phyloP scores from a whole-genome alignment of 2,329 filamentous ascomycete species.

The Thermoascus crustaceus region DNA sequence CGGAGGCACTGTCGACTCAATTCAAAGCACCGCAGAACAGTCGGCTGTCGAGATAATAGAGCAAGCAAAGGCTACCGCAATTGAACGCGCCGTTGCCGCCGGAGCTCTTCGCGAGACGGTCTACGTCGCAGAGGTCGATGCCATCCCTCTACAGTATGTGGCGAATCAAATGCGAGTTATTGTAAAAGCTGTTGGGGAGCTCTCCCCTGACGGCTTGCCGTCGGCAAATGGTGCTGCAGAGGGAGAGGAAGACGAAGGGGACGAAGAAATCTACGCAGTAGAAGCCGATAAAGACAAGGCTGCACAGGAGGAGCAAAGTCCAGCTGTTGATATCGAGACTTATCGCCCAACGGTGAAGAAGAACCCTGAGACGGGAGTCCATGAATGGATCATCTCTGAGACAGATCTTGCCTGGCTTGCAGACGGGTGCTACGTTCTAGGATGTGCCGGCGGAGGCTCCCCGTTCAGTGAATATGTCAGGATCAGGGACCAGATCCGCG shows the following conservation, averaged over 20 bases:
- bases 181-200: slow-evolving; percentile 52
- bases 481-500: slow-evolving; percentile 31
- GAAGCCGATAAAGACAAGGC: slow-evolving; percentile 12
- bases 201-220: slow-evolving; percentile 30
- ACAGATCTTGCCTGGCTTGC: slow-evolving; percentile 40
- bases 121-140: slow-evolving; percentile 46
- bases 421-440: slow-evolving; percentile 42
- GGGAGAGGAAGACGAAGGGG: slow-evolving; percentile 16
- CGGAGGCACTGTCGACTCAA: slow-evolving; percentile 43
- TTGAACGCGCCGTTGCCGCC: slow-evolving; percentile 38
- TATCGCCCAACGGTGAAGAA: slow-evolving; percentile 37
- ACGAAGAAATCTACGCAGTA: slow-evolving; percentile 12
- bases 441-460: slow-evolving; percentile 42
- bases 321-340: slow-evolving; percentile 18
- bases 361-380: slow-evolving; percentile 14
- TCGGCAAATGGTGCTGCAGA: slow-evolving; percentile 13
- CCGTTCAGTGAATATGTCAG: slow-evolving; percentile 39
- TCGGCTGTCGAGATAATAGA: slow-evolving; percentile 10
- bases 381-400: slow-evolving; percentile 38
- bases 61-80: slow-evolving; percentile 21
- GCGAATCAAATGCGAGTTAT: slow-evolving; percentile 43
- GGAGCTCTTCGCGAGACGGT: slow-evolving; percentile 41
- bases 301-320: slow-evolving; percentile 5
- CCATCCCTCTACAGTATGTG: slow-evolving; percentile 49
- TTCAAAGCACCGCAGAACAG: slow-evolving; percentile 34